Conservation (phyloP, 2,329 filamentous ascomycete species). For the Cucurbitaria berberidis region DNA sequence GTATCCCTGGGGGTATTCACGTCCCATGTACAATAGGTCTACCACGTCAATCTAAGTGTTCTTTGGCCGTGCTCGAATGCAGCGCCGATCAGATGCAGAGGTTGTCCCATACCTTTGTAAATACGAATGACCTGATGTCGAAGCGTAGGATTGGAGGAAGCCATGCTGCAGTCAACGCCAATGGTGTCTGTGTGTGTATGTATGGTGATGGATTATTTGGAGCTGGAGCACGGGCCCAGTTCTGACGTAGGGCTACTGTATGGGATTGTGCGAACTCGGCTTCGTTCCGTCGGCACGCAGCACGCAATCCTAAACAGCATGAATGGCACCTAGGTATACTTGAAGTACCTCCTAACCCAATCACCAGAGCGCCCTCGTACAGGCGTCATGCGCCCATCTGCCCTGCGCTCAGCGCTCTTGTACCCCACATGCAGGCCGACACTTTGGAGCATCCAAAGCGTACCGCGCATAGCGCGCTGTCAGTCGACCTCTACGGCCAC, state of each 20-base stretch:
- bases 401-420: conserved; percentile 19
- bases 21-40: conserved; percentile 86
- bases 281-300: conserved; percentile 18
- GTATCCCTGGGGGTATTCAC: conserved; percentile 86
- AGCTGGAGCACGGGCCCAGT: conserved; percentile 14
- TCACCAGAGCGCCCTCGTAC: not conserved
- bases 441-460: not conserved
- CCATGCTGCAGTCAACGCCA: conserved; percentile 32
- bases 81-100: not conserved
- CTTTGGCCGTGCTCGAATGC: not conserved
- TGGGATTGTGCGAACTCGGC: conserved; percentile 12
- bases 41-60: too few relatives aligned
- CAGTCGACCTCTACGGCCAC: conserved; percentile 16
- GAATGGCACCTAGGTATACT: not conserved
- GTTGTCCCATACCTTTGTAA: conserved; percentile 74
- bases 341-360: too few relatives aligned
- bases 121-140: conserved; percentile 80
- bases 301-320: conserved; percentile 6
- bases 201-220: not conserved
- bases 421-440: conserved; percentile 6
- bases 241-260: conserved; percentile 20
- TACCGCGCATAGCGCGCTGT: conserved; percentile 11
- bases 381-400: conserved; percentile 25
- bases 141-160: conserved; percentile 61
- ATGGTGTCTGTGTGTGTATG: not conserved